Evolutionary conservation across 2,329 filamentous ascomycete genomes (phyloP), one percentile per base, ranked within the genome.

Genomic region (Drechslerella coelobrocha): DNA sequence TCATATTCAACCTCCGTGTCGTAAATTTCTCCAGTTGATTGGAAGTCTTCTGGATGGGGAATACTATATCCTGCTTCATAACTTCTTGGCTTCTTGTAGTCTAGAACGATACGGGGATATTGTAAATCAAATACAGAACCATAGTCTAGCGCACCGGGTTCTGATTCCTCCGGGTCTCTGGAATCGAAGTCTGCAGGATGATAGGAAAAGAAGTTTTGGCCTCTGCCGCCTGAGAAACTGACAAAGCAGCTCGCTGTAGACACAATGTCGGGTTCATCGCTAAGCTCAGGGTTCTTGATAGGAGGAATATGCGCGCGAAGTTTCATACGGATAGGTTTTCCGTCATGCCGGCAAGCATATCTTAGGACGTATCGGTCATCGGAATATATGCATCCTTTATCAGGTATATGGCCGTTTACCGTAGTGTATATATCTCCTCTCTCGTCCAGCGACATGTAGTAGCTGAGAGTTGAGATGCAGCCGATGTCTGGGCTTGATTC

Each of bases 381-480:
- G 2, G 26, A 8, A 14, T 45, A 41, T 1, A 14, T 7, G 43
- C 47, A 53, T 14, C 14, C 47, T n/a, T 21, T 27, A 14, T 39
- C 48, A 23, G 57, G 2, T 7, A 45, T 19, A n/a, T 52, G n/a
- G 14, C 57, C 57, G 23, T 31, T 61, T 6, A 61, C 45, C 6
- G 48, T 52, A 31, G 47, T 31, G 34, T 52, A 52, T 29, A 61
- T 52, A 34, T 53, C 47, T 21, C 31, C 48, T 12, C 14, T 6
- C 17, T 45, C 34, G n/a, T 61, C 57, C 14, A 61, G 14, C 2
- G 57, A 61, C 47, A 61, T 61, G 37, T 43, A 43, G n/a, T 43
- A 53, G 10, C 26, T 21, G 5, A 53, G 10, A 14, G 31, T 2
- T 9, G 3, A 5, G n/a, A 51, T 6, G 19, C 24, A 12, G 2